Evolutionary conservation across 306 rosid genomes (phyloP), one percentile per base, ranked within the genome.

Genomic region (Prunus dulcis): DNA sequence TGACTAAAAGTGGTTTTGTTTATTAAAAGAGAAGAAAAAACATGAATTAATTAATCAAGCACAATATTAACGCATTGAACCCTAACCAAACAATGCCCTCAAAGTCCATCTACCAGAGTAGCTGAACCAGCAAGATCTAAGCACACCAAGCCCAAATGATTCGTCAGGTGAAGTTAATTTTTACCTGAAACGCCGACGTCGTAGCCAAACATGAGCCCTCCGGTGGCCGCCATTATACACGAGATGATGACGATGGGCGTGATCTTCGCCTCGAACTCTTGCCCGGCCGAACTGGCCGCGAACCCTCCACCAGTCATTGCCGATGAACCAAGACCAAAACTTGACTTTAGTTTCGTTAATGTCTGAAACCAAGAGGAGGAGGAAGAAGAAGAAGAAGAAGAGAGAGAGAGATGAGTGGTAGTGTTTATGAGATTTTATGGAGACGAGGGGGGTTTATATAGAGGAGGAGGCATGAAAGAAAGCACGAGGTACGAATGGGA

Each of bases 201-300:
- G 75, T 91, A 91, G 22, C 98, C 98, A 52, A 93, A 93, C 93
- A 91, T 91, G 79, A 91, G 98, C 14, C 98, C 98, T 13, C 93
- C 98, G 27, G 97, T 93, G 52, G 98, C 93, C 0, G 97, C 98
- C 93, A 91, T 86, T 3, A 91, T 72, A 73, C 95, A 92, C n/a
- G 93, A 94, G 67, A 92, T 83, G 23, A 94, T 74, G 76, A 94
- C 93, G 49, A 90, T 84, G 17, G 93, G 96, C 9, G 98, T 91
- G 81, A 91, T 83, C 87, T 91, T 93, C 19, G 98, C 96, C 80
- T 93, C 98, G 30, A 86, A 88, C 19, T 83, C 91, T 15, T 32
- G 46, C 14, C 50, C 69, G 14, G 72, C 84, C 0, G 64, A 4
- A 41, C 70, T 76, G 74, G 57, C 62, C 3, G 85, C 17, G 53